Evolutionary conservation across 495 filamentous ascomycete genomes (phyloP).

Genomic region (Aspergillus diversus): DNA sequence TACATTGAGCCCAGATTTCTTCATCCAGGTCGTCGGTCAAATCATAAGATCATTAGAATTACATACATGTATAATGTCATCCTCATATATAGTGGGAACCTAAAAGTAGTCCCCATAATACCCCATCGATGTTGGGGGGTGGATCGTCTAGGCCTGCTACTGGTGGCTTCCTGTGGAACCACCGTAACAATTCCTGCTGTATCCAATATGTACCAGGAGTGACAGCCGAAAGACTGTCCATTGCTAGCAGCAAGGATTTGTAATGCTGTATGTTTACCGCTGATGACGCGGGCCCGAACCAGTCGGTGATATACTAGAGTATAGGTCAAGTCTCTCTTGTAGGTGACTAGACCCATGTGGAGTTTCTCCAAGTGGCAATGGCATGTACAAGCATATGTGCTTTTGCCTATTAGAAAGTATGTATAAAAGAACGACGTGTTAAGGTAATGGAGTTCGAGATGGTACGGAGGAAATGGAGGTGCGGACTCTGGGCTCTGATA

Average conservation of each 20-base stretch:
- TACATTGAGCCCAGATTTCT: not conserved
- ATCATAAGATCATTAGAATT: not conserved
- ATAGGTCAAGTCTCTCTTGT: too few species aligned
- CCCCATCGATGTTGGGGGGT: not conserved
- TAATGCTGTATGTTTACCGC: too few species aligned
- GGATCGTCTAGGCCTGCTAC: too few species aligned
- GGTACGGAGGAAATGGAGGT: slow-evolving; percentile 25
- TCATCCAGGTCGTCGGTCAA: not conserved
- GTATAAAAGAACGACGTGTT: not conserved
- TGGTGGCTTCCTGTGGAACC: too few species aligned
- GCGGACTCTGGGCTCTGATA: slow-evolving; percentile 31
- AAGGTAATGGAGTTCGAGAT: slow-evolving; percentile 21
- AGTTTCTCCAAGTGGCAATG: not conserved
- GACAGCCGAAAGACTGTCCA: too few species aligned
- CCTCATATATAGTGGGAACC: not conserved
- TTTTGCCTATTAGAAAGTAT: not conserved
- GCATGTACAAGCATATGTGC: not conserved
- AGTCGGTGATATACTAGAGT: too few species aligned
- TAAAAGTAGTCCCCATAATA: not conserved
- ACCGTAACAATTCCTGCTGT: too few species aligned
- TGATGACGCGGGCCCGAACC: too few species aligned
- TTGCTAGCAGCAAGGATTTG: too few species aligned
- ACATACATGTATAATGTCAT: not conserved
- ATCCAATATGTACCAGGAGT: too few species aligned
- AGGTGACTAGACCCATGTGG: not conserved